Base-by-base conservation (phyloP, 768 basidiomycete species). In the Leccinellum albellum region DNA sequence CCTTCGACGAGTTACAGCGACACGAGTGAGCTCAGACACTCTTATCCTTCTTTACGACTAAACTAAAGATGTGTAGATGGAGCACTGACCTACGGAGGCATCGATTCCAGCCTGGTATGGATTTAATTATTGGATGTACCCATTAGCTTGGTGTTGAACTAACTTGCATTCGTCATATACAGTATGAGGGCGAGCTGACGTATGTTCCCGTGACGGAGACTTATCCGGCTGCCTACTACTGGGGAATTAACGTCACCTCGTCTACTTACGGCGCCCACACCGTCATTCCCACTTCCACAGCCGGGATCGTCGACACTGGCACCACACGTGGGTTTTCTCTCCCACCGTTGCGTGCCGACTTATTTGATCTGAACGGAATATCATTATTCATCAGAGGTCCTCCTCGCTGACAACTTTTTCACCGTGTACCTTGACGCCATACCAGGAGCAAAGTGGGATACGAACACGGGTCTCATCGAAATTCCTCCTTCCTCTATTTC, bases 201-300 rank as follows among this genome's bases (percentile, higher is more conserved):
- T 69, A 67, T 58, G 50, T 45, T 29, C 70, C 64, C 17, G 44
- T 72, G 52, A 74, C 73, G 33, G 3, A 23, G 23, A 74, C 67
- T 26, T 35, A 3, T n/a, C 69, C 70, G 7, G 55, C 72, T 2
- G 31, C 54, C 17, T 12, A 2, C 6, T 73, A 44, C 57, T 73
- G 72, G 72, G 72, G 72, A 12, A 63, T 73, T 35, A 61, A 72
- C 31, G 40, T 72, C 48, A 66, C 63, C 8, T 56, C 24, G 9
- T 40, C 31, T 14, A 59, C 63, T 2, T 70, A 60, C 26, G 63
- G 65, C 24, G 15, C 14, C 5, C 26, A 50, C 6, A 48, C 46
- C 8, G n/a, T 64, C 37, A 65, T 72, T 15, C 52, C 57, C 20
- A 15, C n/a, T 13, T 31, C 48, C 13, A 32, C 29, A 21, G 48